Conservation (phyloP, 352 stramenopile genomes). For the Phytophthora europaea region DNA sequence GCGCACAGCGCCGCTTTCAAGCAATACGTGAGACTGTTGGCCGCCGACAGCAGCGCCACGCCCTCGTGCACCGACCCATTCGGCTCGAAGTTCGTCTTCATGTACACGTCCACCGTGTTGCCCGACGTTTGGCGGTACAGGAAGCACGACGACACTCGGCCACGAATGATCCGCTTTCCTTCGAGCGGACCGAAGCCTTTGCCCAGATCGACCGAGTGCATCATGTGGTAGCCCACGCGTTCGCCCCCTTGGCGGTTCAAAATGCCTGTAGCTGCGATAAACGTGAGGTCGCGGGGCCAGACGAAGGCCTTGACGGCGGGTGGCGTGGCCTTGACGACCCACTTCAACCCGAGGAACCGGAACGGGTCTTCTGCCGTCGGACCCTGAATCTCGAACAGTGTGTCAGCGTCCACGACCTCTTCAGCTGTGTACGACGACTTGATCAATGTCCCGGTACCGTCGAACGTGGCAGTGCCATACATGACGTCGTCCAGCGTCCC, state of each 20-base stretch:
- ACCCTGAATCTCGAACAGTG: conserved; percentile 44
- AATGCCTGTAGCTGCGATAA: conserved; percentile 58
- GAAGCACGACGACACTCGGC: conserved; percentile 54
- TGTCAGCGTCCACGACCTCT: conserved; percentile 49
- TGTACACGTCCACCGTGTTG: conserved; percentile 57
- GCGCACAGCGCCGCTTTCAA: conserved; percentile 45
- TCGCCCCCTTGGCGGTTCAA: conserved; percentile 50
- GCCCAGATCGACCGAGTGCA: conserved; percentile 57
- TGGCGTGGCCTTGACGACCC: conserved; percentile 43
- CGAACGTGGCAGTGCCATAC: conserved; percentile 46
- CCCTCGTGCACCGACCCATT: conserved; percentile 44
- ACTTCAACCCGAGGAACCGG: conserved; percentile 55
- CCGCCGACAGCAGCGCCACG: conserved; percentile 43
- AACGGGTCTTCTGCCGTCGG: conserved; percentile 55
- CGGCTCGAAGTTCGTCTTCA: conserved; percentile 57
- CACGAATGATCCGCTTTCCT: conserved; percentile 44
- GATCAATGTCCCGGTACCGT: conserved; percentile 38
- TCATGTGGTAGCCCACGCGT: conserved; percentile 66
- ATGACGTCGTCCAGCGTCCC: conserved; percentile 63
- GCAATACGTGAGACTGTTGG: conserved; percentile 48
- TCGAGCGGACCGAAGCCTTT: conserved; percentile 40
- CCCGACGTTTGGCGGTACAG: conserved; percentile 50
- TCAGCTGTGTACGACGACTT: conserved; percentile 43
- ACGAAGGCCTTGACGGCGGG: conserved; percentile 45
- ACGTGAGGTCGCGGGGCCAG: conserved; percentile 56